These are phyloP conservation scores for Trichosporon sp. DNA, from an alignment of 1,284 basidiomycete genomes.

Conservation along the genomic window DNA sequence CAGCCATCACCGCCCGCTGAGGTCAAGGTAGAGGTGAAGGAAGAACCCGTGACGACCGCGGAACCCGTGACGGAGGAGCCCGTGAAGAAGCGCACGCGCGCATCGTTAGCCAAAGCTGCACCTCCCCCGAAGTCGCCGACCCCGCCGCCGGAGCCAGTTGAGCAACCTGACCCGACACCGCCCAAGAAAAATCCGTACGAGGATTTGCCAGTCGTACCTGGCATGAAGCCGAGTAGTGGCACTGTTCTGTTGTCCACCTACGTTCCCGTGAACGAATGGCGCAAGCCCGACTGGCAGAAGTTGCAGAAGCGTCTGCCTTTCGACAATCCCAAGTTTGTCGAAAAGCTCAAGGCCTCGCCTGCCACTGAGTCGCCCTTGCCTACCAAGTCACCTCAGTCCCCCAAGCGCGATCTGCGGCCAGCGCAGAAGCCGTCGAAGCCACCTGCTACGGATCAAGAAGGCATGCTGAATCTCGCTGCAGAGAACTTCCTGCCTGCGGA, in stretches of 20 bases:
- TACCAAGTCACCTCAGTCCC: background rate
- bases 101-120: slow-evolving; percentile 11
- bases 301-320: slow-evolving; percentile 32
- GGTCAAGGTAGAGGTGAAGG: background rate
- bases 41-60: background rate
- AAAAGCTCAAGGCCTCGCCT: slow-evolving; percentile 5
- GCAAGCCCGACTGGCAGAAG: slow-evolving; percentile 29
- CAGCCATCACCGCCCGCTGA: background rate
- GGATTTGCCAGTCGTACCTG: slow-evolving; percentile 25
- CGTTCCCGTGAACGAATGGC: slow-evolving; percentile 28
- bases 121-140: slow-evolving; percentile 5
- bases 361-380: background rate
- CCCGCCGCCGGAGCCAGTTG: slow-evolving; percentile 4
- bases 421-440: background rate
- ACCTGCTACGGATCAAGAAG: background rate
- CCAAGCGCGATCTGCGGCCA: slow-evolving; percentile 6
- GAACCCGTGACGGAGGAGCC: background rate
- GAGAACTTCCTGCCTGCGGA: slow-evolving; percentile 28
- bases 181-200: slow-evolving; percentile 9
- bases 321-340: slow-evolving; percentile 27
- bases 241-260: slow-evolving; percentile 38
- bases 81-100: slow-evolving; percentile 18
- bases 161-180: slow-evolving; percentile 3
- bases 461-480: slow-evolving; percentile 34
- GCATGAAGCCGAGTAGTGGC: slow-evolving; percentile 24